Percentiles rank a stretch among this genome's conserved stretches.
These are phyloP conservation scores for Cladosporium sp. DNA, from an alignment of 2,329 filamentous ascomycete genomes.

Conservation along the genomic window DNA sequence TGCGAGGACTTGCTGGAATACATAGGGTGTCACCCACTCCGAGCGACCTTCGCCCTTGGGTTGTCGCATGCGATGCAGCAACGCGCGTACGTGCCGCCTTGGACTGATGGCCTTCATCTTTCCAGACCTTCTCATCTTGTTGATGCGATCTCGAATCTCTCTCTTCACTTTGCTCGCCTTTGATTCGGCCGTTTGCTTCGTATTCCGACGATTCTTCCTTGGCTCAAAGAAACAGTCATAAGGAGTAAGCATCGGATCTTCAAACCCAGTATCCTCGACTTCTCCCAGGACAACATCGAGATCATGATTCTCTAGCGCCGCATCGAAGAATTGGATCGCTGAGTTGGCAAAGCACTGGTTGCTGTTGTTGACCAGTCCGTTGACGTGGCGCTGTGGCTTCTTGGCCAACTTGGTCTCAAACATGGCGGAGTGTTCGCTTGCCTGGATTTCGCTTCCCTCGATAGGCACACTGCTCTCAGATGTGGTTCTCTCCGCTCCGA, in stretches of 20 bases:
- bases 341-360: conserved; percentile 20
- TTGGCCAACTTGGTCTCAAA: not conserved
- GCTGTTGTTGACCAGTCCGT: conserved; percentile 15
- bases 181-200: not conserved
- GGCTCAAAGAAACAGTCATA: not conserved
- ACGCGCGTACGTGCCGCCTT: conserved; percentile 15
- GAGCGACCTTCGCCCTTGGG: not conserved
- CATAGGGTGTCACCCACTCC: not conserved
- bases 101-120: conserved; percentile 7
- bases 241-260: not conserved
- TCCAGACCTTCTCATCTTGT: not conserved
- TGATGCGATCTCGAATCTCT: not conserved
- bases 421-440: not conserved
- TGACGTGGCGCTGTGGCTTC: not conserved
- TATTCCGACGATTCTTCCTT: not conserved
- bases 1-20: conserved; percentile 19
- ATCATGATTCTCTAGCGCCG: conserved; percentile 10
- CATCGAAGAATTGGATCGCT: conserved; percentile 17
- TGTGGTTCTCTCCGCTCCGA: not conserved
- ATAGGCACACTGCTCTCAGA: not conserved
- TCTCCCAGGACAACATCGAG: conserved; percentile 12
- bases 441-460: not conserved
- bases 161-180: not conserved
- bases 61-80: conserved; percentile 16
- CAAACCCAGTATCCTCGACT: conserved; percentile 8